phyloP scores from a whole-genome alignment of 2,329 filamentous ascomycete genomes.

The Thelonectria blattea region DNA sequence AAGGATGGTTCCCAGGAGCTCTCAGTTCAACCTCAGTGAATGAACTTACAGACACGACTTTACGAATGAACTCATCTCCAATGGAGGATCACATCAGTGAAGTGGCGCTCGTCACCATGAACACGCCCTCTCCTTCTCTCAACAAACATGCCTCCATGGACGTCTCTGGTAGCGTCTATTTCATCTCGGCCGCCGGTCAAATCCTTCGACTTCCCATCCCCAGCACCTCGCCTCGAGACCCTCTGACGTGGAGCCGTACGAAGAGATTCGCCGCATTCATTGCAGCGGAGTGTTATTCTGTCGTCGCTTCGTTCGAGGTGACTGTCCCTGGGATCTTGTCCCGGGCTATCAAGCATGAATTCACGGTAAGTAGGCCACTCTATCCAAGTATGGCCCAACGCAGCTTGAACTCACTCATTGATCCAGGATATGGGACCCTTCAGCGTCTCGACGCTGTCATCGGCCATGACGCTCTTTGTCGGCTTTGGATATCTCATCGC shows the following conservation, averaged over 20 bases:
- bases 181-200: neutral
- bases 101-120: neutral
- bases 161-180: constrained; percentile 1
- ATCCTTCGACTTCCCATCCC: constrained; percentile 6
- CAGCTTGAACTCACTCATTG: neutral
- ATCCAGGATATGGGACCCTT: neutral
- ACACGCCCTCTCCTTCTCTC: neutral
- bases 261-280: neutral
- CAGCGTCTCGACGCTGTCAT: neutral
- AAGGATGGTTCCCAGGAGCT: neutral
- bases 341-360: neutral
- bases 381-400: neutral
- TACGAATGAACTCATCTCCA: neutral
- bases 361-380: neutral
- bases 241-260: neutral
- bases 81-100: neutral
- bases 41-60: neutral
- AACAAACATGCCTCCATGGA: neutral
- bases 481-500: neutral
- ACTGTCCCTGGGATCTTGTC: neutral
- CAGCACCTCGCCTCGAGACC: neutral
- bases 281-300: neutral
- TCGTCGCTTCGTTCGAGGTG: neutral
- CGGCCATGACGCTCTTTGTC: neutral
- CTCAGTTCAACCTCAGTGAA: neutral